Conservation (phyloP, 83 land plant genomes). For the Picea mariana region DNA sequence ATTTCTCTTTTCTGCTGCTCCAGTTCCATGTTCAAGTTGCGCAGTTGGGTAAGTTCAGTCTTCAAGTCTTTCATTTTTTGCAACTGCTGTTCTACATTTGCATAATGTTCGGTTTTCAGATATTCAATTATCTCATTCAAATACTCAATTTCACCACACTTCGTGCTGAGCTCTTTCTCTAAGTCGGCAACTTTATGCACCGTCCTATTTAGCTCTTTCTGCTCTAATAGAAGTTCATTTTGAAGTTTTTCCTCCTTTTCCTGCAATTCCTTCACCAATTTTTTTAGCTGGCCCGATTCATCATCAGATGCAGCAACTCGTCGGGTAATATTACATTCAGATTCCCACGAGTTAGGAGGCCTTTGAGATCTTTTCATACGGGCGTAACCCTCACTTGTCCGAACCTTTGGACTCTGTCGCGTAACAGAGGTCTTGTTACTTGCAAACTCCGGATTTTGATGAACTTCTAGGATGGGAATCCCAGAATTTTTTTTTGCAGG, state of each 20-base stretch:
- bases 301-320: not conserved
- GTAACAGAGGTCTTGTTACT: not conserved
- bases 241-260: not conserved
- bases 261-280: slow-evolving; percentile 2
- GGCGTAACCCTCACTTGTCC: not conserved
- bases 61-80: not conserved
- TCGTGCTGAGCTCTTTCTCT: slow-evolving; percentile 7
- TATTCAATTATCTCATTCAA: slow-evolving; percentile 7
- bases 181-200: slow-evolving; percentile 7
- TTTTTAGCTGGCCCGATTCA: slow-evolving; percentile 8
- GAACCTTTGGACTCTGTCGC: not conserved
- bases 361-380: not conserved
- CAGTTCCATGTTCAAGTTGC: not conserved
- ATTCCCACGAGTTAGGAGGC: slow-evolving; percentile 1
- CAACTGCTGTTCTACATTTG: not conserved
- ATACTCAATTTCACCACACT: slow-evolving; percentile 7
- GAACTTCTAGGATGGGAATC: not conserved
- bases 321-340: not conserved
- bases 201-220: not conserved
- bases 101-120: slow-evolving; percentile 1
- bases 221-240: slow-evolving; percentile 6
- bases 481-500: not conserved
- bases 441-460: not conserved
- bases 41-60: not conserved
- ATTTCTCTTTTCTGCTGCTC: slow-evolving; percentile 9